Evolutionary conservation across 176 grass and related monocot genomes (phyloP).

Genomic region (Aegilops longissima): DNA sequence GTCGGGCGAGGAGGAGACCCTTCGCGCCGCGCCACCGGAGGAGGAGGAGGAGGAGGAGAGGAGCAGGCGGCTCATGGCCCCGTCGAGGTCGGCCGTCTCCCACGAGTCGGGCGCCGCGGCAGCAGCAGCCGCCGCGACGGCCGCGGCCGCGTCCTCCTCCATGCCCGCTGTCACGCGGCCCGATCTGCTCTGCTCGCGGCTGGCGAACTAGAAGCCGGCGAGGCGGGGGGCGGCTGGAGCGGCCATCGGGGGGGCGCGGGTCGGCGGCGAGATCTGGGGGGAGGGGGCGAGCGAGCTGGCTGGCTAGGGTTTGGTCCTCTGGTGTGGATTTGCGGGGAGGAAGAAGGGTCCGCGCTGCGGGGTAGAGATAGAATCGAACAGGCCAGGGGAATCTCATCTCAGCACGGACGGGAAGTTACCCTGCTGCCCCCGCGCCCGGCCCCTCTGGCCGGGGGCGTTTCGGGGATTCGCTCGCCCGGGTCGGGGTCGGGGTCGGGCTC

Average conservation of each 20-base stretch:
- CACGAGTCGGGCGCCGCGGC: conserved; percentile 70
- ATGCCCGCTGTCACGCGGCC: neutral
- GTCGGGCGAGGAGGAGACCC: conserved; percentile 37
- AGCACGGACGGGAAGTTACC: neutral
- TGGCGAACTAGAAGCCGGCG: neutral
- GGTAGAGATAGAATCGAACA: no score
- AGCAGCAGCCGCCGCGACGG: neutral
- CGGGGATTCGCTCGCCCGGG: neutral
- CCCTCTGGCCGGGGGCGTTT: neutral
- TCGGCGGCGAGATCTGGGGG: conserved; percentile 16
- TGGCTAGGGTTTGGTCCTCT: neutral
- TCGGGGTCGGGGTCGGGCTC: neutral
- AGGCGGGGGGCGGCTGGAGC: no score
- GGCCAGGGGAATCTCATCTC: neutral
- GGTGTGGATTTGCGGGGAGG: no score
- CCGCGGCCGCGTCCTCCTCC: conserved; percentile 10
- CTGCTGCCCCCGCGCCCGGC: neutral
- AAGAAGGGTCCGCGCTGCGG: no score
- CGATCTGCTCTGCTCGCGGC: neutral
- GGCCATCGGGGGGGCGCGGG: neutral
- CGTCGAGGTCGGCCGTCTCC: conserved; percentile 93
- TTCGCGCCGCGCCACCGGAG: conserved; percentile 11
- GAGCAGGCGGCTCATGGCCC: conserved; percentile 64
- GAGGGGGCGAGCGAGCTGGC: neutral
- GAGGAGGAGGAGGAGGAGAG: neutral